Evolutionary conservation across 164 flowering plant species (phyloP).

Genomic region (Hamamelis virginiana): DNA sequence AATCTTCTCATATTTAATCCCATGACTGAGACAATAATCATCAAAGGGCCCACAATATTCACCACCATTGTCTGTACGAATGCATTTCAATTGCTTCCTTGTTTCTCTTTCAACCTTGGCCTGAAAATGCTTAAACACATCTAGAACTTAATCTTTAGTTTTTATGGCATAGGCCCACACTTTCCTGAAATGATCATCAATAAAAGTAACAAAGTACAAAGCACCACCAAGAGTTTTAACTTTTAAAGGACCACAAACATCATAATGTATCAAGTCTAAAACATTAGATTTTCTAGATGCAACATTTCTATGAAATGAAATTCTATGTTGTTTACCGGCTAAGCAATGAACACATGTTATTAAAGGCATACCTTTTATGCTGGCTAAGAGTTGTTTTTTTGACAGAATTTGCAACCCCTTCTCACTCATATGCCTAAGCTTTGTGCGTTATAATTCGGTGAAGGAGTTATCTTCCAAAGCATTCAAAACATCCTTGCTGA

Average conservation of each 20-base stretch:
- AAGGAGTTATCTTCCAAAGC: not conserved
- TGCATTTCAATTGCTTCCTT: not conserved
- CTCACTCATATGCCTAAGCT: slow-evolving; percentile 10
- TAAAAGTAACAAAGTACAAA: slow-evolving; percentile 5
- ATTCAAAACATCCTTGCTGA: not conserved
- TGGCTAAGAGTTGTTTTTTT: not conserved
- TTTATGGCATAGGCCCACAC: slow-evolving; percentile 4
- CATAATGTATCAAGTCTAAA: slow-evolving; percentile 4
- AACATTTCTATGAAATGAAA: not conserved
- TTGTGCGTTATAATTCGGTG: slow-evolving; percentile 9
- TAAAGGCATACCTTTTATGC: not conserved
- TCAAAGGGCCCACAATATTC: not conserved
- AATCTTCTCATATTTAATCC: not conserved
- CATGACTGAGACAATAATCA: not conserved
- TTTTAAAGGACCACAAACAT: not conserved
- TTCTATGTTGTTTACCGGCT: slow-evolving; percentile 14
- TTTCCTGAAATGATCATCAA: slow-evolving; percentile 1
- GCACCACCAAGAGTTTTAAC: not conserved
- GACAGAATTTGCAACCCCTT: slow-evolving; percentile 11
- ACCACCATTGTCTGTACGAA: not conserved
- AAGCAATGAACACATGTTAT: not conserved
- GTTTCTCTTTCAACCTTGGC: not conserved
- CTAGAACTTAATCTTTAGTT: slow-evolving; percentile 1
- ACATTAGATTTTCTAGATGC: not conserved
- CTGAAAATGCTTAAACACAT: not conserved